Evolutionary conservation across 768 basidiomycete species (phyloP), one percentile per base, ranked within the genome.

Genomic region (Leucocoprinus sp.): DNA sequence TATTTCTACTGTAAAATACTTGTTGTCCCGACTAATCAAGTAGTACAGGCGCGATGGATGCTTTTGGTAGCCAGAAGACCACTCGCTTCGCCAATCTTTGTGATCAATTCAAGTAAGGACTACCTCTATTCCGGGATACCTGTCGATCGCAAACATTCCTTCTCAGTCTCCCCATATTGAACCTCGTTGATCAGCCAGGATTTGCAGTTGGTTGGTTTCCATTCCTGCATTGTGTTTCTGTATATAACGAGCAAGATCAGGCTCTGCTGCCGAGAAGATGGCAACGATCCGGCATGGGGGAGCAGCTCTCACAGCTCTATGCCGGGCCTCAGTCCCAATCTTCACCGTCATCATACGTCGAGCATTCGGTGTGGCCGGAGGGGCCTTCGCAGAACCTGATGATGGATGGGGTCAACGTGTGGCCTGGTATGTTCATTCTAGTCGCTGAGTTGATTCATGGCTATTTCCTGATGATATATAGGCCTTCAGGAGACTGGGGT

Each of bases 401-500:
- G 65, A 67, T 37, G 64, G 64, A 1, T 51, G 50, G 14, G 60
- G 62, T 4, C 53, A 52, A 8, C 60, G 67, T 8, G 64, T 67
- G 19, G 60, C 67, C n/a, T 69, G 67, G 67, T 68, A 8, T 26
- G 60, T 50, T n/a, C 34, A 9, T 24, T 33, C 22, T 5, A 36
- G 7, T n/a, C 2, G n/a, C 14, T 52, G 18, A 18, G n/a, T n/a
- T n/a, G n/a, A n/a, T n/a, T 36, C 33, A 17, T 4, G 26, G 34
- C 27, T 15, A 11, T 8, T 12, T 44, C 33, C 8, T 21, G 12
- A 21, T 36, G 23, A 17, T 7, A 22, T 33, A 14, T 18, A 68
- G 65, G 67, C 66, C 66, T 22, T 69, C 67, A 3, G 66, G 65
- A 1, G 67, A 69, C 49, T 69, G 66, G 67, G 67, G 66, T 28